These are phyloP conservation scores for Blastomyces parvus DNA, from an alignment of 2,329 filamentous ascomycete genomes.

Conservation along the genomic window DNA sequence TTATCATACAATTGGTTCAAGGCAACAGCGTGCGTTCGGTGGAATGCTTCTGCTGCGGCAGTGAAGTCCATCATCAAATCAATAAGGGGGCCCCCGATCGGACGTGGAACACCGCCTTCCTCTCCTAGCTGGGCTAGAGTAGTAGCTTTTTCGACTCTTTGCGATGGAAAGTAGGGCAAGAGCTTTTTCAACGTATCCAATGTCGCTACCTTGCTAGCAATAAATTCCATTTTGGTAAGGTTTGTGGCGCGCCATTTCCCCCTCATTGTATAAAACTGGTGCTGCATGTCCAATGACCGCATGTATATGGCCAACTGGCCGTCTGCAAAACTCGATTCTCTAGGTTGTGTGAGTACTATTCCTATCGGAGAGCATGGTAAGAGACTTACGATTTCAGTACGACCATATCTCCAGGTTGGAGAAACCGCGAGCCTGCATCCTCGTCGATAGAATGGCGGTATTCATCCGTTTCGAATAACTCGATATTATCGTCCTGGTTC, in stretches of 20 bases:
- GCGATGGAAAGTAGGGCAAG: conserved; percentile 42
- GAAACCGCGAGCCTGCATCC: conserved; percentile 23
- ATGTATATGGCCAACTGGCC: conserved; percentile 34
- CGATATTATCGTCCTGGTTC: conserved; percentile 7
- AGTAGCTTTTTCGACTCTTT: conserved; percentile 19
- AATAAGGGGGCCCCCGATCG: conserved; percentile 29
- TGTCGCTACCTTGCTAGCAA: conserved; percentile 42
- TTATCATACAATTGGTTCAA: conserved; percentile 32
- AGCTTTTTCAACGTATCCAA: conserved; percentile 39
- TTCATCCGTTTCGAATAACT: conserved; percentile 8
- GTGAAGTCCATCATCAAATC: conserved; percentile 28
- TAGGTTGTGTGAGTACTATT: conserved; percentile 10
- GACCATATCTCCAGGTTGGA: conserved; percentile 36
- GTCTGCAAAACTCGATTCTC: conserved; percentile 16
- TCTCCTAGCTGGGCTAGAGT: conserved; percentile 27
- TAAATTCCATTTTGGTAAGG: conserved; percentile 37
- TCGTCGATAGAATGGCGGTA: conserved; percentile 21
- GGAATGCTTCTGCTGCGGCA: conserved; percentile 27
- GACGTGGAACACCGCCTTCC: conserved; percentile 35
- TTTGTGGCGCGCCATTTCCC: conserved; percentile 36
- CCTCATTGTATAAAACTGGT: conserved; percentile 35
- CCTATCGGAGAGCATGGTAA: conserved; percentile 13
- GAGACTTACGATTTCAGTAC: conserved; percentile 26
- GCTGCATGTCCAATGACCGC: conserved; percentile 32
- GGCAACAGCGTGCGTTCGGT: conserved; percentile 24